phyloP scores from a whole-genome alignment of 2,329 filamentous ascomycete species.

The Cephalotrichum gorgonifer region DNA sequence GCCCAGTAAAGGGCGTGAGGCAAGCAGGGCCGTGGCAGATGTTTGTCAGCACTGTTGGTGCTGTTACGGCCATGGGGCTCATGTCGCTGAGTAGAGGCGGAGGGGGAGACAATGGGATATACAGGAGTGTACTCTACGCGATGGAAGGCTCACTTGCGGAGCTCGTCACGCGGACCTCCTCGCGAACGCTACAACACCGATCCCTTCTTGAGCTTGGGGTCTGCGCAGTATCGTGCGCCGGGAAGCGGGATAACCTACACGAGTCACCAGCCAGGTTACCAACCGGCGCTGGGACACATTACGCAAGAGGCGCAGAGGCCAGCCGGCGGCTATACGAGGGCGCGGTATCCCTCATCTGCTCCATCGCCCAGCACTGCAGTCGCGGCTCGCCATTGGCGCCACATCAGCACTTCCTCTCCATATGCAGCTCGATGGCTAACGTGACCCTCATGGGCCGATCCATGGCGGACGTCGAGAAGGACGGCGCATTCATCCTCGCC shows the following conservation, averaged over 20 bases:
- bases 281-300: not conserved
- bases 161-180: not conserved
- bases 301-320: not conserved
- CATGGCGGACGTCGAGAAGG: slow-evolving; percentile 27
- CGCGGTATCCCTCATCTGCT: slow-evolving; percentile 28
- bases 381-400: slow-evolving; percentile 27
- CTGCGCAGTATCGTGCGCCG: not conserved
- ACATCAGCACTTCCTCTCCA: slow-evolving; percentile 23
- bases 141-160: slow-evolving; percentile 1
- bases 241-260: not conserved
- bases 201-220: not conserved
- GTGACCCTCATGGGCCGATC: slow-evolving; percentile 21
- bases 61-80: slow-evolving; percentile 1
- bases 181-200: not conserved
- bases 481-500: slow-evolving; percentile 40
- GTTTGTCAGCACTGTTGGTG: slow-evolving; percentile 1
- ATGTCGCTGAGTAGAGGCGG: not conserved
- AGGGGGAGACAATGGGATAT: not conserved
- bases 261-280: not conserved
- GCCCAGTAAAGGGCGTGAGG: not conserved
- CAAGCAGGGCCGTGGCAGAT: not conserved
- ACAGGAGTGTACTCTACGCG: not conserved
- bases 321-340: slow-evolving; percentile 15
- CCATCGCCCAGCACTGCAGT: slow-evolving; percentile 35
- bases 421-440: slow-evolving; percentile 29